Evolutionary conservation across 2,329 filamentous ascomycete species (phyloP), one percentile per base, ranked within the genome.

Genomic region (Arthrobotrys musiformis): DNA sequence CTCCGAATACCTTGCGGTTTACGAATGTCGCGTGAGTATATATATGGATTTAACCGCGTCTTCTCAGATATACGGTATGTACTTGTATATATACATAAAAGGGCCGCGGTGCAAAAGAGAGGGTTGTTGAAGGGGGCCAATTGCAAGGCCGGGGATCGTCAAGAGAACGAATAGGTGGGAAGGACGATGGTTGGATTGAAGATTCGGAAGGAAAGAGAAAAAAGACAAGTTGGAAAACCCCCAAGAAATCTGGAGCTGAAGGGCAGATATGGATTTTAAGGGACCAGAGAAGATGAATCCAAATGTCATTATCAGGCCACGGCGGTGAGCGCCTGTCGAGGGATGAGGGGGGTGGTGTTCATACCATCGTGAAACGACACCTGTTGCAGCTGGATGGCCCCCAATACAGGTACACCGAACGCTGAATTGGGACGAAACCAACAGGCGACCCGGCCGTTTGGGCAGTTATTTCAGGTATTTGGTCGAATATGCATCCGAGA

Each of bases 261-360:
- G 70, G 70, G 61, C 52, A 70, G 46, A 58, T 67, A 77, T 60
- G 50, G 50, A 26, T 62, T 70, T 76, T 69, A 77, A 64, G 67
- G 54, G 58, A 70, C 44, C 37, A 15, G 22, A 19, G 33, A 33
- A 37, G 24, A 40, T 48, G 60, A 67, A 54, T 37, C 17, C 30
- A 42, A 35, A 76, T 63, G 56, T 30, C 58, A 69, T 64, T 62
- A 56, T 77, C 73, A 77, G 73, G 73, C 73, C 73, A 77, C 73
- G 60, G 56, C 22, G 26, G 42, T 42, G 64, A 52, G 54, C 44
- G 61, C 19, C 28, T 58, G 48, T 42, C 30, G 48, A 58, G 37
- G 56, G 48, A 61, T 19, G 52, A 24, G 46, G 33, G 54, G 58
- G 56, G 58, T 35, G 40, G 64, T 63, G 64, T 77, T 77, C 73